Evolutionary conservation across 179 eudicot species (phyloP), one percentile per base, ranked within the genome.

Genomic region (Pouteria campechiana): DNA sequence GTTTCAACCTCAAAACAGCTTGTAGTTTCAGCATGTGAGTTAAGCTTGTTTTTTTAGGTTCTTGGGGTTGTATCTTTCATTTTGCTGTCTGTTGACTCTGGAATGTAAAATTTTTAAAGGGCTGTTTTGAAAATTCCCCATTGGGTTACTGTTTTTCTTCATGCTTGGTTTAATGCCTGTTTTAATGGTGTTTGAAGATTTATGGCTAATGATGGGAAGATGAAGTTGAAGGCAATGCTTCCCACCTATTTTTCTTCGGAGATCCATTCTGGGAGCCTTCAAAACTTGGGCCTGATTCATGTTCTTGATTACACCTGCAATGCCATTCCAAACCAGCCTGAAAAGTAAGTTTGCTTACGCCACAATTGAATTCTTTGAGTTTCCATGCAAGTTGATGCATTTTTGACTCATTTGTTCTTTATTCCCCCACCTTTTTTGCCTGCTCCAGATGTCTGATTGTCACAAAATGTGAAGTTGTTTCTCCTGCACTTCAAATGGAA

Each of bases 401-500:
- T 34, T 12, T 12, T 27, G 9, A 10, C 13, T 17, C 14, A 9
- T 0, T 23, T 46, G 3, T 8, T 32, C 1, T 18, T 34, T 2
- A 25, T 22, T 24, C 18, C 1, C 23, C 9, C 10, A 25, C 1
- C 13, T 21, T 0, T 20, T 25, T 27, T n/a, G 7, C 24, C 35
- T 58, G 13, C 36, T 53, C 25, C 61, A 90, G 99, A 79, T 92
- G 51, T 45, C 27, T 92, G 40, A 67, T 90, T 56, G 85, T 87
- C 4, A 72, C 65, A 2, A 75, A 79, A 51, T 87, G 94, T 55
- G 96, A 79, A 60, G 48, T 69, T 0, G 85, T 71, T 2, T 87
- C 96, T 1, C 83, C 94, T 50, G 80, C 96, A 4, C 88, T 87
- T 41, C 81, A 77, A 20, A 53, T 66, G 1, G 96, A 92, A 64